A percentile compares a stretch with the other conserved stretches of the same genome.
Conservation (phyloP, 768 basidiomycete species). For the Dentipellis fragilis region DNA sequence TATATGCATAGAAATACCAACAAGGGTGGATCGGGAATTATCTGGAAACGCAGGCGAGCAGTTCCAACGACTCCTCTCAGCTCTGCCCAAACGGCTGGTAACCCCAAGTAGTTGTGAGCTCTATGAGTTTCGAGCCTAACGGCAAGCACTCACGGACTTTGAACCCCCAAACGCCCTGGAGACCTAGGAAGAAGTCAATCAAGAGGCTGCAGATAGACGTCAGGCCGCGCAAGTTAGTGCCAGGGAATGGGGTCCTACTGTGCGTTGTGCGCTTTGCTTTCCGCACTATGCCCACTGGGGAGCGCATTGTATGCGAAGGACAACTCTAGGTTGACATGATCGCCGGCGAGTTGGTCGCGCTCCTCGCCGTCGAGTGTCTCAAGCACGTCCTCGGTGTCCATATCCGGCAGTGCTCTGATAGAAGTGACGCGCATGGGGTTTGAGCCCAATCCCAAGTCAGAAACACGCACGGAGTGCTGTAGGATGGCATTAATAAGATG, state of each 20-base stretch:
- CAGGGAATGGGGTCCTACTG: too few relatives aligned
- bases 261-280: conserved; percentile 38
- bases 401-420: conserved; percentile 50
- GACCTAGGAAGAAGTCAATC: conserved; percentile 57
- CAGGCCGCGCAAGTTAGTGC: too few relatives aligned
- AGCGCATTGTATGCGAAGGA: conserved; percentile 56
- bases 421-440: conserved; percentile 63
- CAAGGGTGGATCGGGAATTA: conserved; percentile 66
- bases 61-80: conserved; percentile 56
- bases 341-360: conserved; percentile 27
- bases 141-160: conserved; percentile 17
- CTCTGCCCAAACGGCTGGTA: conserved; percentile 61
- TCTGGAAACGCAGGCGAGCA: conserved; percentile 56
- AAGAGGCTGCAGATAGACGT: conserved; percentile 38
- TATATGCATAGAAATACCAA: conserved; percentile 4
- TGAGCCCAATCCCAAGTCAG: conserved; percentile 58
- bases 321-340: conserved; percentile 60
- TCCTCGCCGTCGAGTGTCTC: conserved; percentile 23
- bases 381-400: conserved; percentile 11
- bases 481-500: not conserved
- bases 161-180: conserved; percentile 30
- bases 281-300: conserved; percentile 29
- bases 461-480: conserved; percentile 52
- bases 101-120: conserved; percentile 28
- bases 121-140: too few relatives aligned